Base-by-base conservation (phyloP, 73 alveolate species). In the Tetrahymena elliotti region DNA sequence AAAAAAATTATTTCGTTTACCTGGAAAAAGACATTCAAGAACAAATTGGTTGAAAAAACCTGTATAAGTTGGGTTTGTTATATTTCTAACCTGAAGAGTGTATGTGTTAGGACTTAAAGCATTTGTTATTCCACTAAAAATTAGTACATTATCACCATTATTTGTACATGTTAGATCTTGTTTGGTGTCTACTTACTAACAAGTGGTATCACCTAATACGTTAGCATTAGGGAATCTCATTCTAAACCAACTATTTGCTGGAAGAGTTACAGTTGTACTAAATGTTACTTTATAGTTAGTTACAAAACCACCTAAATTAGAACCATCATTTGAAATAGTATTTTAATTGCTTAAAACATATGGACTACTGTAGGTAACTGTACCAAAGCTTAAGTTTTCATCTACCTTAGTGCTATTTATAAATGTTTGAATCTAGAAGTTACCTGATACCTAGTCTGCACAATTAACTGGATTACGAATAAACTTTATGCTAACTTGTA, bases 251-350 rank as follows among this genome's bases (percentile, higher is more conserved):
- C 93, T 83, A 31, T 52, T 52, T 35, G 54, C 82, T 6, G 82
- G 83, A 40, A 94, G 93, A 39, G 92, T 93, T 39, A 38, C 83
- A 18, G 83, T 20, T n/a, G 96, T 94, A 40, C 94, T 94, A 83
- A 94, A 94, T 12, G 54, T 33, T 8, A 94, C 41, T 12, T 83
- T 83, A 27, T 94, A 94, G 35, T 94, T 94, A 0, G 96, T 94
- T 7, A 84, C 92, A 33, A 83, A 94, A 38, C 96, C 96, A 52
- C 96, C 96, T 84, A 94, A 83, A 52, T 94, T 83, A 36, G 96
- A 94, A 38, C 96, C 96, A 84, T 94, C 96, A 84, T 94, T 94
- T 35, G 54, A 35, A 24, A 38, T 93, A 2, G 53, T 93, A 6
- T 93, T n/a, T 54, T 38, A 36, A 20, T 93, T 83, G 84, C 93